Evolutionary conservation across 176 grass and related monocot species (phyloP), one percentile per base, ranked within the genome.

Genomic region (Urochloa ruziziensis): DNA sequence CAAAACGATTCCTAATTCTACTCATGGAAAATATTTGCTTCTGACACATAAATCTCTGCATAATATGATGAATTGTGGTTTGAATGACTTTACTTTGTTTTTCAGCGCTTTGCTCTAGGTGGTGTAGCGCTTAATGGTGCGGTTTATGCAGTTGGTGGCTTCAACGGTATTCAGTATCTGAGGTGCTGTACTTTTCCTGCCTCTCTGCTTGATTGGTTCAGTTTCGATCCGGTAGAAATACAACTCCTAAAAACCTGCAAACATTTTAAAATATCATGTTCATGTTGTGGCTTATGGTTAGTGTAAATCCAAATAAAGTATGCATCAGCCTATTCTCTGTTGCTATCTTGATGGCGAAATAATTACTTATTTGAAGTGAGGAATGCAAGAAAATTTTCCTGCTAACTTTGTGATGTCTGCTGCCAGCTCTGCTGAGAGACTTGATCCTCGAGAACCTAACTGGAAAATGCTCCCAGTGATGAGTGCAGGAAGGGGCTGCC

Each of bases 131-230:
- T 94, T 48, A 83, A 97, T 48, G 88, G 94, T 61, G 80, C 15
- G 43, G 77, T 97, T 74, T 97, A 94, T 80, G 88, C 94, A 62
- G 81, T 94, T 83, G 94, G 94, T 36, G 94, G 94, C 60, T 97
- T 89, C 85, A 87, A 92, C 2, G 86, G 94, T 23, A 12, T 70
- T 52, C 82, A 74, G 18, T 97, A 97, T 80, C 74, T 92, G 74
- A 89, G 84, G 92, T 97, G 69, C 51, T 56, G 39, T 78, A 48
- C 16, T 69, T 48, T 87, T 59, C 34, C 58, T 42, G 35, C 64
- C 57, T 87, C 37, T 85, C 12, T 75, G 71, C 18, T 89, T 74
- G 15, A 80, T 62, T 67, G 52, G 21, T 81, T 84, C 71, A 62
- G 62, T 82, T 72, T 58, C 54, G 4, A 72, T 48, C 25, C 75